Percentiles rank a stretch among this genome's conserved stretches.
Conservation (phyloP, 768 basidiomycete species). For the Auricularia auricula-judae region DNA sequence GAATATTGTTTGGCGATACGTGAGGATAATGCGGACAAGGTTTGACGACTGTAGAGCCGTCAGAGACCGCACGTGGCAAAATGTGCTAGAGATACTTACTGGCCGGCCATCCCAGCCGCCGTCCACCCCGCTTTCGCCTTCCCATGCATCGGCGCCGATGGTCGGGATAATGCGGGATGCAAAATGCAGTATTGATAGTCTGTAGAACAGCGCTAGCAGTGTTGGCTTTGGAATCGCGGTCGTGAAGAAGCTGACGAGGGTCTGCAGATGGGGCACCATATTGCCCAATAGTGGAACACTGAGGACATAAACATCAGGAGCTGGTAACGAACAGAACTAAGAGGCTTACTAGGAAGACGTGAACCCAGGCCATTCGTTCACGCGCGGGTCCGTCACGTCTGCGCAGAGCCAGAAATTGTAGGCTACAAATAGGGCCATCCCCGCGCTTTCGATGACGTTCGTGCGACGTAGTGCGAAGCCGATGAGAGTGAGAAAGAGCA, state of each 20-base stretch:
- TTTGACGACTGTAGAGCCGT: constrained; percentile 51
- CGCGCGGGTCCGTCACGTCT: constrained; percentile 48
- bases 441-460: constrained; percentile 85
- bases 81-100: constrained; percentile 26
- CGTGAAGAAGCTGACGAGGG: constrained; percentile 67
- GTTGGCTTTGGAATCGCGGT: constrained; percentile 82
- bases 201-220: constrained; percentile 66
- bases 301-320: neutral
- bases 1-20: constrained; percentile 77
- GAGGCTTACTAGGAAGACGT: constrained; percentile 57
- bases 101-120: constrained; percentile 66
- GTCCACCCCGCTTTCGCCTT: constrained; percentile 49
- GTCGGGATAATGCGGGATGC: constrained; percentile 77
- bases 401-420: constrained; percentile 87
- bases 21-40: constrained; percentile 61
- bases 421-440: constrained; percentile 78
- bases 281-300: constrained; percentile 71
- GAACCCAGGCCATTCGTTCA: constrained; percentile 24
- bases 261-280: constrained; percentile 71
- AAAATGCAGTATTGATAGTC: constrained; percentile 68
- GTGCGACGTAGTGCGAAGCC: constrained; percentile 83
- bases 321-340: neutral
- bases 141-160: constrained; percentile 75
- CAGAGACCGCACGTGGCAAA: neutral
- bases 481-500: constrained; percentile 84